Percentiles rank a stretch among this genome's conserved stretches.
Evolutionary conservation across 768 basidiomycete genomes (phyloP).

Genomic region (Tephrocybe sp.): DNA sequence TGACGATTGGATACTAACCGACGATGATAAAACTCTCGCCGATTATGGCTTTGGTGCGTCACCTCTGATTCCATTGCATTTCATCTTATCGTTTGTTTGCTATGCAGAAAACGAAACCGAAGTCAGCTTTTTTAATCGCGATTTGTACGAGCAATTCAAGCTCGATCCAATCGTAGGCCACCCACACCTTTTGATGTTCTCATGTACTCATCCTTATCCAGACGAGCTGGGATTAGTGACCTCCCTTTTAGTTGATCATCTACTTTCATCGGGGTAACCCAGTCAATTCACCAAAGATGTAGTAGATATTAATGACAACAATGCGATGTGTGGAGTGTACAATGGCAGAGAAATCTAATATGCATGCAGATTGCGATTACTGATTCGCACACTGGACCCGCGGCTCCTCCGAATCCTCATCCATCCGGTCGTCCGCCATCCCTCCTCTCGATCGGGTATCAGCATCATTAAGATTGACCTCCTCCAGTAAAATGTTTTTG

Average conservation of each 20-base stretch:
- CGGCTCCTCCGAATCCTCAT: conserved; percentile 89
- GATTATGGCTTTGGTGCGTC: conserved; percentile 73
- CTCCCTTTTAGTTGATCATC: too few relatives aligned
- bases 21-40: conserved; percentile 62
- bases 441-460: conserved; percentile 60
- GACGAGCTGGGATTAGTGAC: conserved; percentile 46
- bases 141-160: conserved; percentile 79
- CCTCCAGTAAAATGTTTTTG: conserved; percentile 73
- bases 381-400: conserved; percentile 96
- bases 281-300: conserved; percentile 18
- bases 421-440: conserved; percentile 79
- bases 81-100: conserved; percentile 2
- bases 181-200: neutral
- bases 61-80: neutral
- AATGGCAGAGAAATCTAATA: conserved; percentile 28
- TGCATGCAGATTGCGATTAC: conserved; percentile 35
- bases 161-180: conserved; percentile 70
- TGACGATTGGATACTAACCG: conserved; percentile 87
- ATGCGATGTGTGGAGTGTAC: conserved; percentile 33
- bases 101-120: conserved; percentile 99
- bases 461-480: conserved; percentile 78
- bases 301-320: conserved; percentile 32
- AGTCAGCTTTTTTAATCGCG: conserved; percentile 84
- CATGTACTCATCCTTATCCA: conserved; percentile 15
- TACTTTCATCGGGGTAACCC: too few relatives aligned